Base-by-base conservation (phyloP, 352 stramenopile species). In the Globisporangium ultimum region DNA sequence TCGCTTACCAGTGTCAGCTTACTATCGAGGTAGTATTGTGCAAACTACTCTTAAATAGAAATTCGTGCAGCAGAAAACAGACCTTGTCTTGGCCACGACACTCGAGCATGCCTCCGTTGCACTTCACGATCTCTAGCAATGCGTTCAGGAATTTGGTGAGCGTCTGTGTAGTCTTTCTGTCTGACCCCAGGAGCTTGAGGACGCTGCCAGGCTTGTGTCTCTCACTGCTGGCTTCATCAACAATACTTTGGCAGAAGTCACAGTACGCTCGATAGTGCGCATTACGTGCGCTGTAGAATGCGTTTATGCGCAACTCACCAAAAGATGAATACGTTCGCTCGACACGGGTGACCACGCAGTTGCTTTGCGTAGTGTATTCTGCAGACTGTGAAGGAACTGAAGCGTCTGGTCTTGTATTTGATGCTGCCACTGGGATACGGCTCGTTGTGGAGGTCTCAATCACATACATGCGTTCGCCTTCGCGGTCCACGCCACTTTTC, bases 1-100 rank as follows among this genome's bases (percentile, higher is more conserved):
- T 67, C 48, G 47, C 55, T 48, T 61, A 43, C 48, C 8, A 11
- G 10, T 17, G 38, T 17, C 38, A 18, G 40, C 13, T 45, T 15
- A 45, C 18, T n/a, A 45, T 45, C 18, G 12, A n/a, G 3, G 40
- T n/a, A 18, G 12, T 45, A 45, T 15, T 45, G 40, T 45, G 40
- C 7, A 13, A 45, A 45, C 17, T 15, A n/a, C 40, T 1, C 40
- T 45, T 45, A 5, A n/a, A 45, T 45, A 45, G 40, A 45, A 45
- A 45, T 5, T 45, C 40, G 40, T 45, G 17, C 40, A 45, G 13
- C 40, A 45, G 13, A 8, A 8, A n/a, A 5, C 13, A n/a, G 40
- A 45, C 17, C 40, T 45, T 17, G 40, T 45, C 40, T 18, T 45
- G 40, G 12, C 40, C 40, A 8, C 17, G 13, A 18, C 40, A 45